Percentiles rank a stretch among this genome's conserved stretches.
Evolutionary conservation across 2,329 filamentous ascomycete genomes (phyloP).

Genomic region (Trichoderma hamatum): DNA sequence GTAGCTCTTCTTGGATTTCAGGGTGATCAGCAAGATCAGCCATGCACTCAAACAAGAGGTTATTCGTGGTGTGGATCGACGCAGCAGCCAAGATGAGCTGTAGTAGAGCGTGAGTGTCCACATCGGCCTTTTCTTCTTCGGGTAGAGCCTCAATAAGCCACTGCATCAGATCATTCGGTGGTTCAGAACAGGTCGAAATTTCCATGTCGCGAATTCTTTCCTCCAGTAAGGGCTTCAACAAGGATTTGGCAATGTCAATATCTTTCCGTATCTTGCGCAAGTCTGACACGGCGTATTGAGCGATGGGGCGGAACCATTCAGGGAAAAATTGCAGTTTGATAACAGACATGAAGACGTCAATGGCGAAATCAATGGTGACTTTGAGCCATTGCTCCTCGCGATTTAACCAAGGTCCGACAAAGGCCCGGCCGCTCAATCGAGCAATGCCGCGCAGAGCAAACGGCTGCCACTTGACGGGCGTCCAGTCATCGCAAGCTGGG

Average conservation of each 20-base stretch:
- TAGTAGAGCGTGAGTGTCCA: constrained; percentile 45
- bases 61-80: constrained; percentile 51
- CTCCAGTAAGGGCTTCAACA: constrained; percentile 51
- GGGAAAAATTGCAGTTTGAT: constrained; percentile 57
- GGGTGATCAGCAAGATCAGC: constrained; percentile 54
- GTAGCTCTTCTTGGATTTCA: constrained; percentile 51
- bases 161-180: constrained; percentile 48
- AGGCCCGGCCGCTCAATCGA: constrained; percentile 56
- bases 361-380: constrained; percentile 54
- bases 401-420: constrained; percentile 55
- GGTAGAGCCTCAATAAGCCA: constrained; percentile 50
- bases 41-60: constrained; percentile 51
- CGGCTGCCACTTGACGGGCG: constrained; percentile 54
- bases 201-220: constrained; percentile 49
- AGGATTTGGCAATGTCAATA: constrained; percentile 46
- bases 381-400: constrained; percentile 58
- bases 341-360: constrained; percentile 52
- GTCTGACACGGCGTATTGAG: constrained; percentile 52
- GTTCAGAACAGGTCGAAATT: constrained; percentile 40
- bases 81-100: constrained; percentile 51
- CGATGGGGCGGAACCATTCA: constrained; percentile 51
- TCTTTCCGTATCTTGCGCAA: constrained; percentile 50
- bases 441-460: constrained; percentile 56
- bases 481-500: constrained; percentile 58
- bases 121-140: constrained; percentile 43